Evolutionary conservation across 2,329 filamentous ascomycete species (phyloP).

Genomic region (Fusarium sp.): DNA sequence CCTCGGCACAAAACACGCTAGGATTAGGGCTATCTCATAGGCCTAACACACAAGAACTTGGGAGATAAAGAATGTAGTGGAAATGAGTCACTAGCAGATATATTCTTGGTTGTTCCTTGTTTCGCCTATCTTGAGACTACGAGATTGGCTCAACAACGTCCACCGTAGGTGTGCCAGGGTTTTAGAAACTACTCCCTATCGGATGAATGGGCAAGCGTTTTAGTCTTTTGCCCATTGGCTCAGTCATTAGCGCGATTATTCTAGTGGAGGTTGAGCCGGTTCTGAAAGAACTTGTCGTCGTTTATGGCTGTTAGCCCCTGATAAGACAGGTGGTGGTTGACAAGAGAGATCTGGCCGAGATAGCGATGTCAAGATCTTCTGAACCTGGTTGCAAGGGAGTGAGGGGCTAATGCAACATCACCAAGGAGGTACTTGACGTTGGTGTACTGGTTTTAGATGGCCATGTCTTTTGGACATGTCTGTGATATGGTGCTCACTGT

Average conservation of each 20-base stretch:
- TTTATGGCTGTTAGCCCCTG: neutral
- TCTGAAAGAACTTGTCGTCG: neutral
- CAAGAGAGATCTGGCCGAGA: conserved; percentile 3
- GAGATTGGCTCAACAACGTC: neutral
- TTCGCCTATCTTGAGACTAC: neutral
- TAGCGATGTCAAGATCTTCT: neutral
- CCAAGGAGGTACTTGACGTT: neutral
- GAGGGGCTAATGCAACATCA: conserved; percentile 4
- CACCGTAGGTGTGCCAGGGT: neutral
- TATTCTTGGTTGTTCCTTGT: neutral
- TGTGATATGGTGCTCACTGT: neutral
- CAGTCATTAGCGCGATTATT: neutral
- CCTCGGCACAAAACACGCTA: neutral
- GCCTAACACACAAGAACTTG: neutral
- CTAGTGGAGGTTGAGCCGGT: neutral
- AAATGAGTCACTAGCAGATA: neutral
- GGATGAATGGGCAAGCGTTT: neutral
- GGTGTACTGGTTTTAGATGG: neutral
- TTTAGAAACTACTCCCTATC: neutral
- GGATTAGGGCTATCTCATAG: neutral
- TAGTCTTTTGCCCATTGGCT: neutral
- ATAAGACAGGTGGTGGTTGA: neutral
- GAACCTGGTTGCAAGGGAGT: neutral
- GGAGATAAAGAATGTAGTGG: neutral
- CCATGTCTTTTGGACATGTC: neutral